Conservation (phyloP, 2,329 filamentous ascomycete genomes). For the Penicillium italicum region DNA sequence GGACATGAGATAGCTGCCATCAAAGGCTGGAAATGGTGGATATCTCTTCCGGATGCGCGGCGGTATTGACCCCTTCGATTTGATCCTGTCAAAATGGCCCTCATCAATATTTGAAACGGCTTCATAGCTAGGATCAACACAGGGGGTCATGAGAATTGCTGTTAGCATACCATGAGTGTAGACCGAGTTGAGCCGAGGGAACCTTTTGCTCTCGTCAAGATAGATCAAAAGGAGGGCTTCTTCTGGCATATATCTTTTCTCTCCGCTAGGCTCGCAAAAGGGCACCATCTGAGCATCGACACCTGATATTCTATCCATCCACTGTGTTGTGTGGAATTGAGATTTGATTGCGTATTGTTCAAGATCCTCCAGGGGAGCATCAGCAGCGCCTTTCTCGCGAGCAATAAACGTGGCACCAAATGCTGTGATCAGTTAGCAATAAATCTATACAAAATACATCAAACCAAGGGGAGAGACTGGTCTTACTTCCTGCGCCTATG, state of each 20-base stretch:
- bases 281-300: background rate
- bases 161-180: slow-evolving; percentile 25
- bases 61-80: background rate
- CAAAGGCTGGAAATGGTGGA: slow-evolving; percentile 10
- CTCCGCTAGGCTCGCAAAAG: slow-evolving; percentile 3
- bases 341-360: slow-evolving; percentile 25
- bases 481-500: slow-evolving; percentile 21
- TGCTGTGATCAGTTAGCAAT: slow-evolving; percentile 15
- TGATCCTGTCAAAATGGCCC: background rate
- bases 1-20: slow-evolving; percentile 13
- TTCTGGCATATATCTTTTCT: slow-evolving; percentile 20
- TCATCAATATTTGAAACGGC: background rate
- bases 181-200: slow-evolving; percentile 29
- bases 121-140: slow-evolving; percentile 17
- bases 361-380: background rate
- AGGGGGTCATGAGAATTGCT: slow-evolving; percentile 31
- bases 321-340: slow-evolving; percentile 11
- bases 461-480: background rate
- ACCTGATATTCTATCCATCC: background rate
- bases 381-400: slow-evolving; percentile 9
- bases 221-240: slow-evolving; percentile 30
- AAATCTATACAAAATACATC: background rate
- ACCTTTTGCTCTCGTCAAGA: slow-evolving; percentile 22
- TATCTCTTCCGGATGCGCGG: background rate
- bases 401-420: slow-evolving; percentile 22